Conservation (phyloP, 768 basidiomycete genomes). For the Tulasnella sp. region DNA sequence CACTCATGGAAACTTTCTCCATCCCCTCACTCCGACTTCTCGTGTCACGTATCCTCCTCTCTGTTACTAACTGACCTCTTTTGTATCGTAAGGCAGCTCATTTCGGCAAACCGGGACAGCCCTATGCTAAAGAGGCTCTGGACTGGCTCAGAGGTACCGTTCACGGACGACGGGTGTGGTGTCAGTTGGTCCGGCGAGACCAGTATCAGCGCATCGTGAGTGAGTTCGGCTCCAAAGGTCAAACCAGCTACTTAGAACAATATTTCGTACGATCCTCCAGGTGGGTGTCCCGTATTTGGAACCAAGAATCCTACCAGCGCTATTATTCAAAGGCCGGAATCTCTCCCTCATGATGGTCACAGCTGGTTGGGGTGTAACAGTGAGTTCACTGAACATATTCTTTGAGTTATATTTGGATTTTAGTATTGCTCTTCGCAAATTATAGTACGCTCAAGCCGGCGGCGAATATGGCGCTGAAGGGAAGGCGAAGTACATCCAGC, state of each 20-base stretch:
- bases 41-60: too few relatives aligned
- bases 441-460: slow-evolving; percentile 55
- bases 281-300: slow-evolving; percentile 53
- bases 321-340: slow-evolving; percentile 37
- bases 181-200: slow-evolving; percentile 65
- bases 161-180: slow-evolving; percentile 49
- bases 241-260: not conserved
- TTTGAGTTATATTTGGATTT: too few relatives aligned
- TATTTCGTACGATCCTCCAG: slow-evolving; percentile 30
- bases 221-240: slow-evolving; percentile 16
- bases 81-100: too few relatives aligned
- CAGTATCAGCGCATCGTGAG: slow-evolving; percentile 76
- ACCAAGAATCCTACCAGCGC: slow-evolving; percentile 45
- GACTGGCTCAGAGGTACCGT: slow-evolving; percentile 55
- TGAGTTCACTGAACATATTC: not conserved
- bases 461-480: slow-evolving; percentile 69
- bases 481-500: slow-evolving; percentile 48
- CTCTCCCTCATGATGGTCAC: slow-evolving; percentile 66
- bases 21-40: too few relatives aligned
- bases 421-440: not conserved
- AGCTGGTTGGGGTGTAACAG: slow-evolving; percentile 59
- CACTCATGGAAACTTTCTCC: too few relatives aligned
- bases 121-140: slow-evolving; percentile 60
- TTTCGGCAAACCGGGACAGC: slow-evolving; percentile 74
- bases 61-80: too few relatives aligned